A percentile compares a stretch with the other conserved stretches of the same genome.
Conservation (phyloP, 148 eudicot species). For the Pharnaceum exiguum region DNA sequence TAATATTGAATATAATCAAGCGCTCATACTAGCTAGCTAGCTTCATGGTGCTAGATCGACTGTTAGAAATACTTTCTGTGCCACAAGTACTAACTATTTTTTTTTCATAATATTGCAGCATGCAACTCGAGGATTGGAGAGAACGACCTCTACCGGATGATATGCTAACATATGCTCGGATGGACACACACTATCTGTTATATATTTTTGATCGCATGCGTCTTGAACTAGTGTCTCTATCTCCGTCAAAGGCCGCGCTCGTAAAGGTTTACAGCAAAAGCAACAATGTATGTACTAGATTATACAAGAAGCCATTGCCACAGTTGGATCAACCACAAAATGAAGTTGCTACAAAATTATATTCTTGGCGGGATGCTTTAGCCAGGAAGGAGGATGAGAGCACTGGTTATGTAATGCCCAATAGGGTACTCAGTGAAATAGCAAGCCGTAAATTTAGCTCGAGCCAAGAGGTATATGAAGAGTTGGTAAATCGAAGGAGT, state of each 20-base stretch:
- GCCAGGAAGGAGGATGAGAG: conserved; percentile 18
- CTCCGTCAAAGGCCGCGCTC: neutral
- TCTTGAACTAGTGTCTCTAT: neutral
- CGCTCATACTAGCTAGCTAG: too few relatives aligned
- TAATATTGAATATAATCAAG: too few relatives aligned
- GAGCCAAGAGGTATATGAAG: too few relatives aligned
- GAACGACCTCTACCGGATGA: conserved; percentile 1
- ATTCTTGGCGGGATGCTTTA: conserved; percentile 7
- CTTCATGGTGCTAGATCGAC: too few relatives aligned
- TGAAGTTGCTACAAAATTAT: neutral
- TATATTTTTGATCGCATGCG: neutral
- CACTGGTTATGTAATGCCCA: conserved; percentile 4
- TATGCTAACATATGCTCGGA: conserved; percentile 7
- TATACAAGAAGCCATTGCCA: neutral
- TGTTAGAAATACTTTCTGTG: too few relatives aligned
- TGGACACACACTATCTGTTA: conserved; percentile 5
- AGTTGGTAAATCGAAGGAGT: too few relatives aligned
- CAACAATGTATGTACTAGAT: neutral
- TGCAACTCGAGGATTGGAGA: conserved; percentile 22
- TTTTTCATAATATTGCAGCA: neutral
- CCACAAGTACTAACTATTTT: neutral
- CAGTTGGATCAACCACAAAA: neutral
- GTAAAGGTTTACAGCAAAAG: neutral
- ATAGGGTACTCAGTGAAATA: neutral
- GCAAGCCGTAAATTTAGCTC: too few relatives aligned